Evolutionary conservation across 306 rosid species (phyloP).

Genomic region (Geum urbanum): DNA sequence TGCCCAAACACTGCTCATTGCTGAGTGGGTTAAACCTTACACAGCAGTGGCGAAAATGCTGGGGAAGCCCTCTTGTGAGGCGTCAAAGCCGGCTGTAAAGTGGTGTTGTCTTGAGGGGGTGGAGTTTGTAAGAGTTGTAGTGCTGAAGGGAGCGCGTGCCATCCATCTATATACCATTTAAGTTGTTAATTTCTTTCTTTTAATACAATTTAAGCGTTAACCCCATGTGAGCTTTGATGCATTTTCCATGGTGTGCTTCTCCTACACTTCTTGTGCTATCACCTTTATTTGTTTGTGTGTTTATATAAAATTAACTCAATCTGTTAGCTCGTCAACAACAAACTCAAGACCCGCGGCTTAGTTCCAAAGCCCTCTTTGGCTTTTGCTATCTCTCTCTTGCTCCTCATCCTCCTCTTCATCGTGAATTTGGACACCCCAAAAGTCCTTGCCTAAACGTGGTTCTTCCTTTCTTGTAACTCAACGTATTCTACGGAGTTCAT

Average conservation of each 20-base stretch:
- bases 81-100: constrained; percentile 52
- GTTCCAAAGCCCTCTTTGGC: neutral
- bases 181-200: constrained; percentile 8
- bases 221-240: constrained; percentile 77
- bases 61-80: constrained; percentile 49
- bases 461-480: constrained; percentile 1
- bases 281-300: constrained; percentile 23
- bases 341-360: neutral
- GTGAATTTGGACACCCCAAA: constrained; percentile 12
- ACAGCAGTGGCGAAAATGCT: constrained; percentile 61
- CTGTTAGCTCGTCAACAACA: constrained; percentile 12
- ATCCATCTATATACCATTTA: too few relatives aligned
- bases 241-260: constrained; percentile 47
- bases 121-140: constrained; percentile 27
- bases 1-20: too few relatives aligned
- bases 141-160: constrained; percentile 38
- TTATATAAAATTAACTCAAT: constrained; percentile 3
- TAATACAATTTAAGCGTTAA: constrained; percentile 21
- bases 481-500: neutral
- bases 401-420: constrained; percentile 1
- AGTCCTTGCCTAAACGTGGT: neutral
- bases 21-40: neutral
- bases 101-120: constrained; percentile 38
- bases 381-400: neutral
- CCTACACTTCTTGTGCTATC: constrained; percentile 24